Evolutionary conservation across 2,329 filamentous ascomycete genomes (phyloP).

Genomic region (Diaporthe sp.): DNA sequence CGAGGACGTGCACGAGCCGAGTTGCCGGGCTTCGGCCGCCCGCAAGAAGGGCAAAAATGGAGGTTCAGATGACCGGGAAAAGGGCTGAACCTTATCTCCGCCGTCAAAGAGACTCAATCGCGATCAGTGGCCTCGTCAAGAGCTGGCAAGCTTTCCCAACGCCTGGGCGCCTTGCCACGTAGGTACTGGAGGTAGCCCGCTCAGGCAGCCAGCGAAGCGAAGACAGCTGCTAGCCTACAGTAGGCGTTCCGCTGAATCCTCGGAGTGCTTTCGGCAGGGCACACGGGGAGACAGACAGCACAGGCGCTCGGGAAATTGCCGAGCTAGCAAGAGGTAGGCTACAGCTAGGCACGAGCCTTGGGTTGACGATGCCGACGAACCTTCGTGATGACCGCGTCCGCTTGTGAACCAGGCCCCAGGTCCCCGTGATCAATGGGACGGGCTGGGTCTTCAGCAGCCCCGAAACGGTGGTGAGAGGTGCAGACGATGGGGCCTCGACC

Average conservation of each 20-base stretch:
- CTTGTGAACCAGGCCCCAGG: neutral
- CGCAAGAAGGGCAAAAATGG: neutral
- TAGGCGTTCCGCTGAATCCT: conserved; percentile 1
- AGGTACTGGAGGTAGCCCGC: neutral
- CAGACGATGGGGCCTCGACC: neutral
- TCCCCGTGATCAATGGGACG: conserved; percentile 2
- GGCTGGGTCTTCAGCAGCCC: neutral
- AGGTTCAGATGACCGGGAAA: conserved; percentile 28
- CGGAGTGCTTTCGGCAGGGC: conserved; percentile 17
- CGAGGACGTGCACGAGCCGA: conserved; percentile 22
- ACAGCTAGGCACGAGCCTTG: neutral
- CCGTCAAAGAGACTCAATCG: neutral
- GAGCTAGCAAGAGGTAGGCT: neutral
- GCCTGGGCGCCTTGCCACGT: conserved; percentile 10
- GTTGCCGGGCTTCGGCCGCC: conserved; percentile 27
- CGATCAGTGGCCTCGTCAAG: neutral
- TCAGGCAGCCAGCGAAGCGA: neutral
- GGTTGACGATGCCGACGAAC: conserved; percentile 24
- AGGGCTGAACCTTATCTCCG: conserved; percentile 24
- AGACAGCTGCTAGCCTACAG: neutral
- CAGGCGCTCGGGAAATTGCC: conserved; percentile 9
- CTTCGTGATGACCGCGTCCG: neutral
- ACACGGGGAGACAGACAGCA: neutral
- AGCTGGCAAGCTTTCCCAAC: neutral
- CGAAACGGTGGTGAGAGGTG: conserved; percentile 6